phyloP scores from a whole-genome alignment of 108 stramenopile species.

The Skeletonema menzelii region DNA sequence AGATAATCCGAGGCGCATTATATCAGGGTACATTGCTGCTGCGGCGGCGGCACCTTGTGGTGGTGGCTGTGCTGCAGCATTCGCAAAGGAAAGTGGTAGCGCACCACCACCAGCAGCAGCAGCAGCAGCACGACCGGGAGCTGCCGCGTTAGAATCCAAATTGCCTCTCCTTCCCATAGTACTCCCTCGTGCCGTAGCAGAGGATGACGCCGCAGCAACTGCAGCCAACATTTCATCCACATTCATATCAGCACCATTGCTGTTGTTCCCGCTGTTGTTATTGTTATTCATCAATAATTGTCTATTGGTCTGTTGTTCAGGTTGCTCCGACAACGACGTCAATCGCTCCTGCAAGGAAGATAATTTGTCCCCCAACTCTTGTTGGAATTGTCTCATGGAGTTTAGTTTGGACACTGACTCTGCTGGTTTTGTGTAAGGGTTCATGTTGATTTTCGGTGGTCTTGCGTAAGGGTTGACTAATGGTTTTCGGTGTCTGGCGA shows the following conservation, averaged over 20 bases:
- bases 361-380: slow-evolving; percentile 19
- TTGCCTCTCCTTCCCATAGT: neutral
- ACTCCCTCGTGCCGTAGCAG: neutral
- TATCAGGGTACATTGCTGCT: neutral
- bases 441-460: no score
- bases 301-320: no score
- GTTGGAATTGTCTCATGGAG: slow-evolving; percentile 24
- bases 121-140: neutral
- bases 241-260: neutral
- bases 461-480: no score
- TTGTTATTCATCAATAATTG: neutral
- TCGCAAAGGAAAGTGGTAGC: neutral
- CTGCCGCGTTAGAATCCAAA: neutral
- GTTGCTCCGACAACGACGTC: neutral
- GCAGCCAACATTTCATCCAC: slow-evolving; percentile 5
- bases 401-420: neutral
- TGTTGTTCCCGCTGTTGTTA: neutral
- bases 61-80: neutral
- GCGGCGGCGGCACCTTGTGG: neutral
- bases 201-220: neutral
- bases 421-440: neutral
- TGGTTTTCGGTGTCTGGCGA: no score
- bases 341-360: slow-evolving; percentile 10
- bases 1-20: neutral
- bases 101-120: neutral